These are phyloP conservation scores for Citrullus mucosospermus DNA, from an alignment of 306 rosid species.

Conservation along the genomic window DNA sequence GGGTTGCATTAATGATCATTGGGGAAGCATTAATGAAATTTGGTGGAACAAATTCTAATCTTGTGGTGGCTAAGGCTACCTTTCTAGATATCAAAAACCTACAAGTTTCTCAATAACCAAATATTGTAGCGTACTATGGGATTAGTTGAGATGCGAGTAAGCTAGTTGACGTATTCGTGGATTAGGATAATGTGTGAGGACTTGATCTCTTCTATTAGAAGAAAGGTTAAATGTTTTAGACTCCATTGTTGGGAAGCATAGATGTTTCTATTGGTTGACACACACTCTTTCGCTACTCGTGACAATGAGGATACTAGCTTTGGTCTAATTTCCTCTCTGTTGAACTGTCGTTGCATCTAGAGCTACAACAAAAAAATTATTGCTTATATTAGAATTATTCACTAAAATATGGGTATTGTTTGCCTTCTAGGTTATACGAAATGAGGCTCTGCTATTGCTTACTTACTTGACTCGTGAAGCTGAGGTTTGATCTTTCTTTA, in stretches of 20 bases:
- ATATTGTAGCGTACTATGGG: neutral
- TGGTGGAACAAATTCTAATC: neutral
- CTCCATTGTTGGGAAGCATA: neutral
- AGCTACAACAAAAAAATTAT: neutral
- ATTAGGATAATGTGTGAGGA: neutral
- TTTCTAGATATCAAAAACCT: neutral
- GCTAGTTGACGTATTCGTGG: neutral
- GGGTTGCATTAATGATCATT: neutral
- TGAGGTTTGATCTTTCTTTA: slow-evolving; percentile 42
- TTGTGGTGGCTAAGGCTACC: neutral
- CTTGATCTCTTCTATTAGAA: neutral
- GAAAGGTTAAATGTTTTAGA: neutral
- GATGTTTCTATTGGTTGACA: neutral
- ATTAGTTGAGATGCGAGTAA: neutral
- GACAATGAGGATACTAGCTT: neutral
- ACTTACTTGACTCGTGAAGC: slow-evolving; percentile 90
- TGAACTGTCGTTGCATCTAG: neutral
- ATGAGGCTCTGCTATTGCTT: slow-evolving; percentile 85
- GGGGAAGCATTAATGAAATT: neutral
- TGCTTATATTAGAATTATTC: neutral
- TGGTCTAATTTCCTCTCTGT: neutral
- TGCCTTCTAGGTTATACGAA: slow-evolving; percentile 67
- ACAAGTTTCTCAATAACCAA: neutral
- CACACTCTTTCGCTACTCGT: neutral
- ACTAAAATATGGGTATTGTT: slow-evolving; percentile 10